Evolutionary conservation across 2,329 filamentous ascomycete genomes (phyloP), one percentile per base, ranked within the genome.

Genomic region (Colletotrichum aenigma): DNA sequence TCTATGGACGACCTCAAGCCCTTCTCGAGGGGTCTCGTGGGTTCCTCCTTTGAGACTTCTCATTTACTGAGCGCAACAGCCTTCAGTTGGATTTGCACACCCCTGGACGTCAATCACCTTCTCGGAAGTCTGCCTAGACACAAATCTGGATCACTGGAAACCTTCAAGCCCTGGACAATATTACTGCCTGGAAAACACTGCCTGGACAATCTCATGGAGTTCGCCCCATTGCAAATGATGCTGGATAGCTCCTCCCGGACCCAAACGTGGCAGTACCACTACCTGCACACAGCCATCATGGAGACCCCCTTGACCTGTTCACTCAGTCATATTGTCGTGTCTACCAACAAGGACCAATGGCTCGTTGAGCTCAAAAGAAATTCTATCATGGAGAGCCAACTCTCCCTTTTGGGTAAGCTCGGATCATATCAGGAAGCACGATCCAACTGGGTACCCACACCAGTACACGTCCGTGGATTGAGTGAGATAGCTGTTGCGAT

Each of bases 321-420:
- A 43, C 34, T 38, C 52, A 38, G 48, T 52, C 32, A 60, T 10
- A 32, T 38, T 7, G 7, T 68, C n/a, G 38, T 34, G 38, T 43
- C 58, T 58, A 36, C 18, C 26, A 28, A 62, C 38, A 18, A 58
- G 69, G 69, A 73, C 18, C 43, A 26, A 10, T 18, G n/a, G 70
- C 70, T 76, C 34, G 28, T 18, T 43, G 56, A 76, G 70, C 65
- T 24, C 7, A 28, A 24, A 15, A 58, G 58, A 16, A 58, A 73
- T 28, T 36, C 6, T 26, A n/a, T 55, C 38, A 34, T 28, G 58
- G 69, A 64, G 73, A 72, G 9, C 3, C 16, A 26, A 32, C 12
- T 65, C 62, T 56, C 43, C 32, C 21, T 26, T 30, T 36, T 76
- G 74, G 70, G 74, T 76, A 68, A 76, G 74, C 43, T 68, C 24